phyloP scores from a whole-genome alignment of 495 filamentous ascomycete genomes.

The Pyrenula aspistea region DNA sequence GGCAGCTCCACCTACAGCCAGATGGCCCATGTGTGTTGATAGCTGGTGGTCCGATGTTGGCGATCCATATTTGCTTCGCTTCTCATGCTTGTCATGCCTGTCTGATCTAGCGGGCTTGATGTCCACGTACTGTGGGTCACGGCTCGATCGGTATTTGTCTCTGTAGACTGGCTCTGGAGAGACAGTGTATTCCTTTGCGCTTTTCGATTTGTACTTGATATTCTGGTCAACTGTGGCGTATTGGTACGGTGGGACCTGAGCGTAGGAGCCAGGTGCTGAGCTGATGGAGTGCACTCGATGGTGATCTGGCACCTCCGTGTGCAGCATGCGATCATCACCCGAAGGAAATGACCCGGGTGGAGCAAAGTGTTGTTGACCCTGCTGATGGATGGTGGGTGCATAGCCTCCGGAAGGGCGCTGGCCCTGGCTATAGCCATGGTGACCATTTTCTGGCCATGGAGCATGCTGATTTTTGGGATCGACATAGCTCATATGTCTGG shows the following conservation, averaged over 20 bases:
- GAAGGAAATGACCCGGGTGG: not conserved
- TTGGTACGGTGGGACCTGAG: slow-evolving; percentile 22
- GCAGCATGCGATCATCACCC: not conserved
- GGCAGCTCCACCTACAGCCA: slow-evolving; percentile 25
- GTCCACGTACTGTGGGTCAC: slow-evolving; percentile 28
- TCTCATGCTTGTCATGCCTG: slow-evolving; percentile 12
- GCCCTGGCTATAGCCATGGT: slow-evolving; percentile 16
- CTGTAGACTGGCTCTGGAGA: slow-evolving; percentile 7
- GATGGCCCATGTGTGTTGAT: slow-evolving; percentile 31
- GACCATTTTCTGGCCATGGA: not conserved
- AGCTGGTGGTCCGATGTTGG: slow-evolving; percentile 21
- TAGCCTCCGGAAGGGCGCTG: slow-evolving; percentile 27
- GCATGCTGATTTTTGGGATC: not conserved
- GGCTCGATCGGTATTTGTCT: slow-evolving; percentile 15
- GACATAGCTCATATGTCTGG: not conserved
- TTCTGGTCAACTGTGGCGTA: slow-evolving; percentile 33
- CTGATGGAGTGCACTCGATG: not conserved
- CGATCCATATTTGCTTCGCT: slow-evolving; percentile 8
- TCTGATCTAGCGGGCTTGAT: slow-evolving; percentile 21
- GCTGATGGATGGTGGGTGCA: slow-evolving; percentile 26
- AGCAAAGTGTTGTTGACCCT: slow-evolving; percentile 21
- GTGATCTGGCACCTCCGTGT: not conserved
- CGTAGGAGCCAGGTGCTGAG: slow-evolving; percentile 15
- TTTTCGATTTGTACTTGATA: slow-evolving; percentile 31
- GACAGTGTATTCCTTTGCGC: slow-evolving; percentile 12